Percentiles rank a stretch among this genome's conserved stretches.
Evolutionary conservation across 2,329 filamentous ascomycete species (phyloP).

Genomic region (Alternaria novae-zelandiae): DNA sequence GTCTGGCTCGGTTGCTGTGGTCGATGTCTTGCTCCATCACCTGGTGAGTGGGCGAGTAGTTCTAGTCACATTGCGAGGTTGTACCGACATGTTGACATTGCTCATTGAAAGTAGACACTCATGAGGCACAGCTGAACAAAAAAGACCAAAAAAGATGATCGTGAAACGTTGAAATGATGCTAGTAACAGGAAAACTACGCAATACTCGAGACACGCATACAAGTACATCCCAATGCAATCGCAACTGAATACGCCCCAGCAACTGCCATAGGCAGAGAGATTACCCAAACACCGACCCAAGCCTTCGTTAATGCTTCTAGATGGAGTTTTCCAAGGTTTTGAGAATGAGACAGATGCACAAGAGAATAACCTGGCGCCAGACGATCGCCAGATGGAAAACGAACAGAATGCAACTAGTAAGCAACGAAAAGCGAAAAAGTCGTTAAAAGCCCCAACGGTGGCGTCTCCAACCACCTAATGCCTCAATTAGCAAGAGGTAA

Average conservation of each 20-base stretch:
- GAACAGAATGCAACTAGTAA: background rate
- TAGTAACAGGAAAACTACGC: background rate
- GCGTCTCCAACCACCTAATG: background rate
- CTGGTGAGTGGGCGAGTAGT: too few species aligned
- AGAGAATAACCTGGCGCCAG: background rate
- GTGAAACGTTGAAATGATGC: background rate
- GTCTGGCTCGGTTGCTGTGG: background rate
- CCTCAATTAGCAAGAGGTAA: conserved; percentile 2
- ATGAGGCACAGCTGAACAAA: background rate
- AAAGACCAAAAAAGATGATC: background rate
- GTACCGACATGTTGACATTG: too few species aligned
- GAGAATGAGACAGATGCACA: background rate
- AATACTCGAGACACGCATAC: background rate
- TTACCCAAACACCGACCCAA: conserved; percentile 9
- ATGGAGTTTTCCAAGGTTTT: background rate
- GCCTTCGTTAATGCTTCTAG: conserved; percentile 11
- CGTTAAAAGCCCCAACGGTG: conserved; percentile 5
- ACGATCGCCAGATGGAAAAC: background rate
- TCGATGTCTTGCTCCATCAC: background rate
- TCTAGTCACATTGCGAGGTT: too few species aligned
- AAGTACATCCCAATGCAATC: background rate
- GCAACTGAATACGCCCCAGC: background rate
- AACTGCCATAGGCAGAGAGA: conserved; percentile 13
- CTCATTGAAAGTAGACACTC: background rate
- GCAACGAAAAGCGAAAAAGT: background rate